phyloP scores from a whole-genome alignment of 352 stramenopile species.

The Phytophthora litchii region DNA sequence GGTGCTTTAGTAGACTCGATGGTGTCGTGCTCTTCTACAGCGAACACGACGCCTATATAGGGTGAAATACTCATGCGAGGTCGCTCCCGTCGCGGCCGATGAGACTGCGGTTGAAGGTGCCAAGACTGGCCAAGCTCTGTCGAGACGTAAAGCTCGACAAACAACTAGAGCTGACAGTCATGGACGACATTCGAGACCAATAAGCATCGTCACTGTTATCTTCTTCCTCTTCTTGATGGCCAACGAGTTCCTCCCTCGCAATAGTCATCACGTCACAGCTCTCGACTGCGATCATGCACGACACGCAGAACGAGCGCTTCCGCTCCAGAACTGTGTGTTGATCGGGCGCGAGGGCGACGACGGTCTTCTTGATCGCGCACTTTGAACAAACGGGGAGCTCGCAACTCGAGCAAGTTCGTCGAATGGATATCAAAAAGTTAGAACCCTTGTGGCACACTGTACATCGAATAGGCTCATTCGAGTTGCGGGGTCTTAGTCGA shows the following conservation, averaged over 20 bases:
- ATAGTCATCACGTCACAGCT: constrained; percentile 36
- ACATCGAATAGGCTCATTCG: constrained; percentile 15
- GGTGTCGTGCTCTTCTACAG: constrained; percentile 10
- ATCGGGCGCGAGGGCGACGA: constrained; percentile 44
- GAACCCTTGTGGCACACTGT: constrained; percentile 32
- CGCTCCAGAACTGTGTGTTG: constrained; percentile 38
- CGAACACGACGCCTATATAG: constrained; percentile 1
- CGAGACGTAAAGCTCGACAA: constrained; percentile 33
- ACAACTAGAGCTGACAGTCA: constrained; percentile 34
- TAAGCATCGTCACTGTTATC: constrained; percentile 25
- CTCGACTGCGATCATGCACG: constrained; percentile 33
- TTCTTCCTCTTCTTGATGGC: constrained; percentile 21
- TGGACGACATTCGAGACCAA: constrained; percentile 33
- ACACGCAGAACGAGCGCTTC: constrained; percentile 41
- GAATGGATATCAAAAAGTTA: constrained; percentile 32
- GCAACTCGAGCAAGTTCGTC: constrained; percentile 38
- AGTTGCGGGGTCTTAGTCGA: constrained; percentile 4
- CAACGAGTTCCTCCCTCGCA: constrained; percentile 40
- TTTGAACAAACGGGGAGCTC: constrained; percentile 40
- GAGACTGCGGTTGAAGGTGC: constrained; percentile 28
- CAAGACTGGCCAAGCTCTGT: constrained; percentile 27
- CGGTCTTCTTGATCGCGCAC: constrained; percentile 40
- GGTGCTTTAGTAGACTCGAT: constrained; percentile 11
- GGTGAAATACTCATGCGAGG: constrained; percentile 12
- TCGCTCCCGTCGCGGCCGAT: constrained; percentile 21